Evolutionary conservation across 2,329 filamentous ascomycete genomes (phyloP), one percentile per base, ranked within the genome.

Genomic region (Hymenoscyphus occultus): DNA sequence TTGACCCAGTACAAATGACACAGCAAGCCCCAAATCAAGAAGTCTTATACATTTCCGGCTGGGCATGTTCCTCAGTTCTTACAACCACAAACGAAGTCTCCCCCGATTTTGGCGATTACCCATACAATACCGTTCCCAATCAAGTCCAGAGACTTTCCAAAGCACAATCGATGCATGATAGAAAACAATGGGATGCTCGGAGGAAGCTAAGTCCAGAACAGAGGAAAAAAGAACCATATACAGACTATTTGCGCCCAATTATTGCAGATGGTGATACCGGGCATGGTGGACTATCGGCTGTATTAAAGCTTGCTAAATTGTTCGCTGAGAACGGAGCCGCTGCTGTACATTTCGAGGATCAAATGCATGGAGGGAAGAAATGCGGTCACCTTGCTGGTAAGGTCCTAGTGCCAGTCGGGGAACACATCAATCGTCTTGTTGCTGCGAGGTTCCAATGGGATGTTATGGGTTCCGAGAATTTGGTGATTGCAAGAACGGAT

Each of bases 1-100:
- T 99, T 78, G 95, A 99, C 76, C 95, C 95, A n/a, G 88, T 98
- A 12, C 95, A 99, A 80, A 98, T 99, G 95, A 97, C 95, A 59
- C 95, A 99, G 78, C 95, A 98, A 81, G 95, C 95, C 16, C 86
- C 91, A 5, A 91, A 98, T 79, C 95, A 98, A 77, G 94, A 99
- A 77, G 91, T 97, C 19, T 84, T 99, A 57, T 99, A 99, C 79
- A 84, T 99, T 68, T 97, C 93, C 0, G 95, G 95, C 68, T 99
- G 95, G 95, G 95, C 95, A 5, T 98, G 95, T 80, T 98, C 94
- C 0, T 94, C 93, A 0, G 86, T 97, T 22, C 82, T 99, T 57
- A 98, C 94, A 3, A 89, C 88, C 10, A 98, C 95, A 45, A 98
- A 99, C 80, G 95, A 99, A 77, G 95, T 99, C 35, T 97, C 93